Evolutionary conservation across 257 asterid species (phyloP), one percentile per base, ranked within the genome.

Genomic region (Schizonepeta tenuifolia): DNA sequence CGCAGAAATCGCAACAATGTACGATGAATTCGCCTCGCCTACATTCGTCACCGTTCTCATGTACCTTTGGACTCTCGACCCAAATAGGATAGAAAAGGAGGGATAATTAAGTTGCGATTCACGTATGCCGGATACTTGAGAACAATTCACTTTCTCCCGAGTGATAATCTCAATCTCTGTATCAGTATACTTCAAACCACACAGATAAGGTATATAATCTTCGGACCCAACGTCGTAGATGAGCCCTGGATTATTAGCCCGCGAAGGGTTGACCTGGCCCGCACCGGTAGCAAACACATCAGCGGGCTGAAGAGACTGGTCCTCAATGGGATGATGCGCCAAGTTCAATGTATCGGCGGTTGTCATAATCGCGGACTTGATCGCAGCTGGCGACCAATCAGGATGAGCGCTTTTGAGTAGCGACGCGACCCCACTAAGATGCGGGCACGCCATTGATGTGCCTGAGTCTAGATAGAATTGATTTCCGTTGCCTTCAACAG

Each of bases 111-210:
- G 41, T 20, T 28, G 64, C 6, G 11, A 5, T 58, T 58, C 12
- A 0, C 12, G 12, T 14, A 58, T 58, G 43, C 64, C 28, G 21
- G 64, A 26, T 14, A 13, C 43, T 40, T 15, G 20, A 5, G 65
- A 13, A 20, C 65, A 58, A 1, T 13, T 57, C 43, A 28, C 41
- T 20, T 41, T 14, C 65, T n/a, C 6, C 7, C 11, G 3, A 2
- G 20, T 28, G 28, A 26, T 5, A 4, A 10, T 10, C 50, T 17
- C 50, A 0, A 44, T 10, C 15, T 12, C n/a, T 15, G 17, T 12
- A 44, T 44, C 15, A n/a, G 90, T 83, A 76, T 83, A 85, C 13
- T 76, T 65, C 43, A 87, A 64, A 6, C 92, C 90, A 12, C 92
- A 87, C 13, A 84, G 35, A 40, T 83, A 87, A 1, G 85, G 76